Evolutionary conservation across 2,329 filamentous ascomycete species (phyloP).

Genomic region (Penicillium sp.): DNA sequence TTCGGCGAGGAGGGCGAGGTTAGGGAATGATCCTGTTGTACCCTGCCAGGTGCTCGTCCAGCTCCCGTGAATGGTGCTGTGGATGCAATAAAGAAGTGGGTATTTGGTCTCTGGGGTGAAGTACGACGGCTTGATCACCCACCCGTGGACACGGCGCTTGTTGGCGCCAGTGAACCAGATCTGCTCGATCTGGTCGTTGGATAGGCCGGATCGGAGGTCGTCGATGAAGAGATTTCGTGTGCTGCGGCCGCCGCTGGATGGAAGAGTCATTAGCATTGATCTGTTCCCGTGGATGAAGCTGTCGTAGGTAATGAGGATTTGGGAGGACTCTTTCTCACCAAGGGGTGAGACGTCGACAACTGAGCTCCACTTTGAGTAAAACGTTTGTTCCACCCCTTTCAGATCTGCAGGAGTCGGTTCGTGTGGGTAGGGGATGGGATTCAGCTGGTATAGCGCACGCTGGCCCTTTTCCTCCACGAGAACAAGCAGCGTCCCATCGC

Average conservation of each 20-base stretch:
- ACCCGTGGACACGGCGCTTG: background rate
- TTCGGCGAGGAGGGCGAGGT: background rate
- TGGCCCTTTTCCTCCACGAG: background rate
- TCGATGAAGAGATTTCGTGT: background rate
- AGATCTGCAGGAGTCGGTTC: background rate
- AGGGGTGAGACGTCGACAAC: background rate
- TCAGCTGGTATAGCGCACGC: background rate
- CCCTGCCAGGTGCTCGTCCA: slow-evolving; percentile 1
- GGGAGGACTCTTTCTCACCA: background rate
- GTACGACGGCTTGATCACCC: slow-evolving; percentile 5
- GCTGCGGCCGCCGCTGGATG: background rate
- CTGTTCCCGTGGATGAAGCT: background rate
- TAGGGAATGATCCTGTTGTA: background rate
- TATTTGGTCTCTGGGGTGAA: slow-evolving; percentile 6
- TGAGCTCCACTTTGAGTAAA: background rate
- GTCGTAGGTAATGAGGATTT: background rate
- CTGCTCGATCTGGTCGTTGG: background rate
- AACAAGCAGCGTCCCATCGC: background rate
- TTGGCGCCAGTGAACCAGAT: slow-evolving; percentile 2
- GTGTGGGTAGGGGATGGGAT: background rate
- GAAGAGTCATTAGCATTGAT: background rate
- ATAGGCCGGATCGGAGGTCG: background rate
- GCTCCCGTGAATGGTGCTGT: background rate
- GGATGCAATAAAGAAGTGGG: slow-evolving; percentile 1
- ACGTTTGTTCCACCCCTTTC: background rate